Conservation (phyloP, 2,329 filamentous ascomycete genomes). For the Pseudogymnoascus sp. region DNA sequence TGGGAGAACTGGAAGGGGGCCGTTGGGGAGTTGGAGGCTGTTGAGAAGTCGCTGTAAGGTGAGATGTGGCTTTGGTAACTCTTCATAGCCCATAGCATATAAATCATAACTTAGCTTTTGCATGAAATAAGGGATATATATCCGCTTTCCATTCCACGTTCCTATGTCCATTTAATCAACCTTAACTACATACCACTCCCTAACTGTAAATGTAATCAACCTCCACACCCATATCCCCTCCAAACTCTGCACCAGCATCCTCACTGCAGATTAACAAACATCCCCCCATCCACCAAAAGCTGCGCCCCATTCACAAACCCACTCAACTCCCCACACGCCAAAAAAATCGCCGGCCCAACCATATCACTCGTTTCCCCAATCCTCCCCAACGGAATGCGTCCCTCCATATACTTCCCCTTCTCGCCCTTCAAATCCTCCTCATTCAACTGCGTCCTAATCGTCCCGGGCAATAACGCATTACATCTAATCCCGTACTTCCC, state of each 20-base stretch:
- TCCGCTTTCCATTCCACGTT: background rate
- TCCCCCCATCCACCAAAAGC: conserved; percentile 75
- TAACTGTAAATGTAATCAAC: background rate
- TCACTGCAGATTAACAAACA: conserved; percentile 82
- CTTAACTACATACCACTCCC: background rate
- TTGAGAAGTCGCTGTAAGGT: conserved; percentile 19
- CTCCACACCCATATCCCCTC: background rate
- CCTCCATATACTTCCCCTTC: conserved; percentile 73
- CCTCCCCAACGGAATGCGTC: conserved; percentile 67
- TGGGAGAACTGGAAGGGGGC: conserved; percentile 39
- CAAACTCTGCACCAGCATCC: background rate
- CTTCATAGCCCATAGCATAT: background rate
- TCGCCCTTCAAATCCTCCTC: conserved; percentile 67
- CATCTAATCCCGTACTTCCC: conserved; percentile 70
- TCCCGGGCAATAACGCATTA: conserved; percentile 76
- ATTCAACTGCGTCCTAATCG: conserved; percentile 75
- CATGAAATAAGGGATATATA: background rate
- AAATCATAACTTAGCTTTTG: background rate
- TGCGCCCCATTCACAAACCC: conserved; percentile 76
- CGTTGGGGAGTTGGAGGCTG: conserved; percentile 22
- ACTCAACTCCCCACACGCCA: conserved; percentile 70
- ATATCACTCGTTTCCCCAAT: conserved; percentile 66
- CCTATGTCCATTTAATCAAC: background rate
- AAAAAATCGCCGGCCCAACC: conserved; percentile 75
- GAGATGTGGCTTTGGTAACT: background rate